Evolutionary conservation across 2,329 filamentous ascomycete genomes (phyloP), one percentile per base, ranked within the genome.

Genomic region (Xylaria sp.): DNA sequence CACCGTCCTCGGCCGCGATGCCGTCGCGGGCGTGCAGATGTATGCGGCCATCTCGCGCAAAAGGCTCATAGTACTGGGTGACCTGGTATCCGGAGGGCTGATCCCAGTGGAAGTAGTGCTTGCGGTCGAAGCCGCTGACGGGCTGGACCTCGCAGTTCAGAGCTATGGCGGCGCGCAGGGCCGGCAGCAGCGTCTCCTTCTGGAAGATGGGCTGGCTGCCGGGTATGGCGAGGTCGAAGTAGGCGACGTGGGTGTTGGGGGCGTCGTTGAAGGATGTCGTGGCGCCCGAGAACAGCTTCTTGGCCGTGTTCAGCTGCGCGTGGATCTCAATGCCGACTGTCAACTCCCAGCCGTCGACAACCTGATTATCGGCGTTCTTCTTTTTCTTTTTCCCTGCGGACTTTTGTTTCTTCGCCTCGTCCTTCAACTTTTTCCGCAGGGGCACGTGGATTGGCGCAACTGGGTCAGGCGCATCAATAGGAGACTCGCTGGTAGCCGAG

Each of bases 31-130:
- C 82, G 48, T 87, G 88, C 6, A 99, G 84, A 0, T 85, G 87
- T n/a, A 98, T 84, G 48, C 84, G 82, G 1, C 96, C 96, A 75
- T 94, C 85, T 69, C 85, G 89, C 0, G 90, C 90, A 73, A 91
- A 89, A 0, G 90, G 89, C 67, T 89, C 84, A 80, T 98, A 98
- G 82, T 95, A 98, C 78, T 99, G 96, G 1, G 96, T 99, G 72
- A 99, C 97, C 80, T 99, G 96, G 80, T 99, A 99, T 0, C 96
- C 96, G 0, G 93, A 88, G 0, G 96, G 96, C 81, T 99, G 96
- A 80, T 99, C 96, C 88, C 96, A 97, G 84, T 98, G 97, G 81
- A 99, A 98, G 82, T 99, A 99, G 81, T 99, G 96, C 80, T 99
- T 99, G 72, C 96, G 88, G 81, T 99, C 96, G 82, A 98, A 99